Evolutionary conservation across 805 yeast species (phyloP), one percentile per base, ranked within the genome.

Genomic region (Yarrowia sp.): DNA sequence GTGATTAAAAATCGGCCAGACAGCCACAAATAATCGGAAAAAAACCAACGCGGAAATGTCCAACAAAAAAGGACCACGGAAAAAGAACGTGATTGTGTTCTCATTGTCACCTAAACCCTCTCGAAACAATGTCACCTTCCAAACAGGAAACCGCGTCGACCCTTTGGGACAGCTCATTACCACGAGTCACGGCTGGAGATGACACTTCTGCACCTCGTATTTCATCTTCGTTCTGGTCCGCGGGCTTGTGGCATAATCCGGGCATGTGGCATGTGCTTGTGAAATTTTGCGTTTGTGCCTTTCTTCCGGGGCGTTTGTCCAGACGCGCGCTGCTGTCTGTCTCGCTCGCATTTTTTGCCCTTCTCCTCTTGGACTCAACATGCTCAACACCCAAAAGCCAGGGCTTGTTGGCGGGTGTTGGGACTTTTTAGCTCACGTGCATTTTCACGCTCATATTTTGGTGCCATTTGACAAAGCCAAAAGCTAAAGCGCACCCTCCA

Each of bases 391-490:
- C 16, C 26, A 10, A 42, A 26, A 35, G 22, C 35, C 38, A 11
- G 41, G 41, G 26, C 32, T 8, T n/a, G 41, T 50, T 50, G 56
- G 58, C n/a, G 58, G 42, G 43, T 38, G 58, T 52, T 52, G 58
- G 58, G 58, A 52, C 42, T 16, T n/a, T 49, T 49, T 52, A 12
- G 56, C 56, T 50, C 56, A 50, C 56, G 56, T 52, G 58, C 58
- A 52, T 53, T 53, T 53, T 53, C 59, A 53, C 59, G 59, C 59
- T 53, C 58, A 52, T n/a, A 2, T n/a, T 11, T 36, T 5, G 15
- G 32, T 4, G 45, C 35, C 35, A 19, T 14, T 19, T 14, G 14
- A 11, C 5, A 52, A 52, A 52, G 32, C 26, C 58, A 35, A 50
- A 50, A 19, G 43, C 43, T 16, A 12, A 19, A 19, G n/a, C 7